Evolutionary conservation across 345 rosid species (phyloP).

Genomic region (Dipteronia dyeriana): DNA sequence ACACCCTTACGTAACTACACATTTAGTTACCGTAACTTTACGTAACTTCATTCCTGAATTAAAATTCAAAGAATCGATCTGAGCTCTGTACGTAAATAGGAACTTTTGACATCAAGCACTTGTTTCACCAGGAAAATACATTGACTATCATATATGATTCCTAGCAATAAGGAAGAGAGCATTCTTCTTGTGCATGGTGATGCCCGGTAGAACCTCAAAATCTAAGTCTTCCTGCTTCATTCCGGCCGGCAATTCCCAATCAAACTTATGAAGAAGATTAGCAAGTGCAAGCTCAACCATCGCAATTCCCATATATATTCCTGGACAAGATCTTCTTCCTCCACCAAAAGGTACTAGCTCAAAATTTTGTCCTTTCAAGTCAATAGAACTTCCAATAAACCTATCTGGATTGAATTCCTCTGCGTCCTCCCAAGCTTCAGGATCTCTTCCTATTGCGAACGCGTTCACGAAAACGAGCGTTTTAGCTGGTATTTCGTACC

Average conservation of each 20-base stretch:
- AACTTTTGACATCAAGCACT: too few species aligned
- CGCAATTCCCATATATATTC: neutral
- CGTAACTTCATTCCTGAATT: too few species aligned
- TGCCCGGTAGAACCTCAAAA: neutral
- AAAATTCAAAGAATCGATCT: too few species aligned
- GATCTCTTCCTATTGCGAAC: conserved; percentile 40
- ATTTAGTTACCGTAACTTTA: too few species aligned
- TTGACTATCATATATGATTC: neutral
- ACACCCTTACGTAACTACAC: too few species aligned
- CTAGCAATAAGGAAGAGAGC: conserved; percentile 9
- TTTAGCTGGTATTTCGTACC: neutral
- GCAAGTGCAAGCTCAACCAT: conserved; percentile 32
- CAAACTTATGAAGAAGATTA: conserved; percentile 22
- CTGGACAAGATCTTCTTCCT: conserved; percentile 1
- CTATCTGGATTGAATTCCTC: conserved; percentile 10
- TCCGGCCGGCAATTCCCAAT: conserved; percentile 25
- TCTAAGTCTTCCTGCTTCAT: neutral
- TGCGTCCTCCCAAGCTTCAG: neutral
- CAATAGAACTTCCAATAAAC: neutral
- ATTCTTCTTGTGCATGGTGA: conserved; percentile 21
- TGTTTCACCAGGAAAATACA: too few species aligned
- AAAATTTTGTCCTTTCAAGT: neutral
- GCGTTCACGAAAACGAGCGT: neutral
- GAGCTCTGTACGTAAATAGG: neutral
- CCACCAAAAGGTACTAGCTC: neutral